Evolutionary conservation across 331 rosid species (phyloP), one percentile per base, ranked within the genome.

Genomic region (Ulmus americana): DNA sequence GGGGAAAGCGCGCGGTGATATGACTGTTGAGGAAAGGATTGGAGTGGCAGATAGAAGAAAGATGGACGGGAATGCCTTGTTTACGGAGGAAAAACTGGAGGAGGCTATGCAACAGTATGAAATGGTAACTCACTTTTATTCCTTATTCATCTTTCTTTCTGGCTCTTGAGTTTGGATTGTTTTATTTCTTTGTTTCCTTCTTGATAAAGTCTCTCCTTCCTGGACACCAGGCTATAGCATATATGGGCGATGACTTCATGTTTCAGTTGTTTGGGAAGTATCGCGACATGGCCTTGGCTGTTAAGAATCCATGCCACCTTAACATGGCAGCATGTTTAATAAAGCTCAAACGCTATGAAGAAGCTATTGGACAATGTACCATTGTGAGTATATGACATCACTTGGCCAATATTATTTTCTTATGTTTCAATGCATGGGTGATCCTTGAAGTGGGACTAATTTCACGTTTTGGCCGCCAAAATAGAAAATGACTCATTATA

Each of bases 91-190:
- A 65, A 89, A 86, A 69, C 82, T 86, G 66, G 91, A 92, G 76
- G 98, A 89, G 83, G 98, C 98, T 67, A 89, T 89, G 95, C 95
- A 85, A 85, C 95, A 85, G 91, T 92, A 86, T 84, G 92, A 87
- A 89, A 92, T 92, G 98, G 98, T 89, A 75, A 79, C 75, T 16
- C 61, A 64, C 81, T 74, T 15, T 50, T 74, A 57, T 76, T n/a
- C 70, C 81, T 71, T 79, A 10, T 20, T 44, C 61, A 35, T 59
- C 5, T 49, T 64, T 47, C 8, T 49, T 11, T 42, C 51, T 73
- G 49, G 35, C 53, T 39, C 47, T 59, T 55, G 28, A 62, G 59
- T 56, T 35, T 63, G 14, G 46, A 22, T n/a, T 64, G 6, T 10
- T 49, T 59, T 8, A 67, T 39, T 42, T 45, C 55, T 18, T 6